These are phyloP conservation scores for Rubus idaeus DNA, from an alignment of 306 rosid genomes.

Conservation along the genomic window DNA sequence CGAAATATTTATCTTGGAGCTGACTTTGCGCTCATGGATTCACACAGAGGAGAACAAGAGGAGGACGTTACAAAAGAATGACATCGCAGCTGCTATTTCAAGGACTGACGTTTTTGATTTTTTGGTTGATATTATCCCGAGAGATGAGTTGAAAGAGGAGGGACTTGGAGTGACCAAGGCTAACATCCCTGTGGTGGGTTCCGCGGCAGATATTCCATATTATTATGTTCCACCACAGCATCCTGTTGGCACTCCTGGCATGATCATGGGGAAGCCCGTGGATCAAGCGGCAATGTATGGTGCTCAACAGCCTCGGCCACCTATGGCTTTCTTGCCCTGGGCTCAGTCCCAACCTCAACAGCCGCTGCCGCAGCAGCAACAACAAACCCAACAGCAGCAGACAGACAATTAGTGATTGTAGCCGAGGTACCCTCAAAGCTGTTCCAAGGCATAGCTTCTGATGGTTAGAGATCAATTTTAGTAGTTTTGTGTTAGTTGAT, in stretches of 20 bases:
- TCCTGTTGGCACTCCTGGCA: constrained; percentile 58
- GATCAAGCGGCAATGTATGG: constrained; percentile 52
- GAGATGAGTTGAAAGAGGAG: constrained; percentile 82
- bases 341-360: constrained; percentile 55
- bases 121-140: constrained; percentile 76
- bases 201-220: constrained; percentile 67
- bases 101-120: constrained; percentile 77
- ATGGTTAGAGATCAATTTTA: constrained; percentile 25
- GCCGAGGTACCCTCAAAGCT: constrained; percentile 8
- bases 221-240: constrained; percentile 63
- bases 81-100: constrained; percentile 72
- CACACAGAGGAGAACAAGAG: constrained; percentile 82
- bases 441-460: constrained; percentile 18
- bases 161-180: constrained; percentile 72
- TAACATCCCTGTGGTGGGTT: constrained; percentile 57
- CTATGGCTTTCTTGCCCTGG: constrained; percentile 77
- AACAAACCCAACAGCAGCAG: constrained; percentile 45
- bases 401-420: constrained; percentile 44
- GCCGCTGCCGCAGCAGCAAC: constrained; percentile 56
- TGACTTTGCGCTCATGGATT: constrained; percentile 83
- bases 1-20: constrained; percentile 75
- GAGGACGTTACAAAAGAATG: constrained; percentile 79
- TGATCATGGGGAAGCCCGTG: constrained; percentile 84
- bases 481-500: constrained; percentile 15
- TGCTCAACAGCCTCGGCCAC: constrained; percentile 62